Evolutionary conservation across 176 grass and related monocot genomes (phyloP), one percentile per base, ranked within the genome.

Genomic region (Rhynchospora breviuscula): DNA sequence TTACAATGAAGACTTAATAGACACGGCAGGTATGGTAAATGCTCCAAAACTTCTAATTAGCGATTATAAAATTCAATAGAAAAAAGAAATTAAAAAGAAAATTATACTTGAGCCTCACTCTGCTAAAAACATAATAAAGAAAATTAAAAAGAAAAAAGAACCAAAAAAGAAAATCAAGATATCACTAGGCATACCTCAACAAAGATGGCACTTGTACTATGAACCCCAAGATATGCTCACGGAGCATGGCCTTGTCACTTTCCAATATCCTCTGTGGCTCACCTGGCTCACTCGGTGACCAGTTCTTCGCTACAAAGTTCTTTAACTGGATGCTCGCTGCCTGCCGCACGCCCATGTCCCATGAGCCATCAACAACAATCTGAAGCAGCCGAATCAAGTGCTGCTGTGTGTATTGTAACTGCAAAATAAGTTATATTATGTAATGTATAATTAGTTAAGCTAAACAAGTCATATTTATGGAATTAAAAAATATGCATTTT

Each of bases 301-400:
- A 98, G 64, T 98, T 98, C 81, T 94, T 98, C 11, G 95, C 92
- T 67, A 98, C 85, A 81, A 98, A 98, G 59, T 98, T 98, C 81
- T 98, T 98, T 78, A 98, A 98, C 88, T 98, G 92, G 62, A 98
- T 94, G 80, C 95, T 98, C 47, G 92, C 92, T 29, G 93, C 92
- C 73, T 97, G 95, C 4, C 94, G 88, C 71, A 97, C 95, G 83
- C 90, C 87, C 84, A 97, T 85, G 85, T 97, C 95, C 87, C 90
- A 88, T 22, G 59, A 79, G 66, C 87, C 90, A 90, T 97, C 95
- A 19, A 97, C 89, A 87, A 97, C 88, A 58, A 97, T 97, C 58
- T 92, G 95, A 81, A 97, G 88, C 73, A 97, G 88, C 67, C 92
- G 87, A 57, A 97, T 88, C 79, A 97, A 70, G 90, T 94, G 95